These are phyloP conservation scores for Rhynchospora pubera DNA, from an alignment of 176 grass and related monocot genomes.

Conservation along the genomic window DNA sequence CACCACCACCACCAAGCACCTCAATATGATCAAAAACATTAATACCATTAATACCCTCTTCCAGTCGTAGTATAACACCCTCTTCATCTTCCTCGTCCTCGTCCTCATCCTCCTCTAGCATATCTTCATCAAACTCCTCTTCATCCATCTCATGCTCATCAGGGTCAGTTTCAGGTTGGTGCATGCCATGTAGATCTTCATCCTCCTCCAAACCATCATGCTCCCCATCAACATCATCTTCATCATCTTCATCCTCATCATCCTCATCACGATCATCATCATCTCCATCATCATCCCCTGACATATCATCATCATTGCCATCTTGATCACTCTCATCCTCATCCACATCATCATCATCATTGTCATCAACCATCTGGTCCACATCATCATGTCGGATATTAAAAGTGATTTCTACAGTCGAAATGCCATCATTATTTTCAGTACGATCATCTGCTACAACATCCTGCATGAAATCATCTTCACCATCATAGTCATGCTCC, in stretches of 20 bases:
- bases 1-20: slow-evolving; percentile 69
- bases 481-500: slow-evolving; percentile 76
- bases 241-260: slow-evolving; percentile 79
- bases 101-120: slow-evolving; percentile 90
- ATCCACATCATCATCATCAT: slow-evolving; percentile 75
- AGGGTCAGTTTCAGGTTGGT: slow-evolving; percentile 88
- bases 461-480: slow-evolving; percentile 98
- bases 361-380: slow-evolving; percentile 81
- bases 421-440: slow-evolving; percentile 51
- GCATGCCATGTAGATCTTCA: slow-evolving; percentile 74
- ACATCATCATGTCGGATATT: slow-evolving; percentile 62
- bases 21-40: slow-evolving; percentile 99
- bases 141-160: slow-evolving; percentile 98
- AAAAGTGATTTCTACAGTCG: slow-evolving; percentile 94
- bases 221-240: slow-evolving; percentile 60
- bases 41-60: slow-evolving; percentile 96
- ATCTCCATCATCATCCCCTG: slow-evolving; percentile 75
- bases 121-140: slow-evolving; percentile 95
- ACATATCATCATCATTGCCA: slow-evolving; percentile 67
- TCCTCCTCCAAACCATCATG: slow-evolving; percentile 81
- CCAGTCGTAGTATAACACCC: slow-evolving; percentile 81
- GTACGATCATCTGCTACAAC: slow-evolving; percentile 64
- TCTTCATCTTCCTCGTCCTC: slow-evolving; percentile 89
- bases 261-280: slow-evolving; percentile 88
- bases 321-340: slow-evolving; percentile 78